These are phyloP conservation scores for Aspergillus caelatus DNA, from an alignment of 2,329 filamentous ascomycete species.

Conservation along the genomic window DNA sequence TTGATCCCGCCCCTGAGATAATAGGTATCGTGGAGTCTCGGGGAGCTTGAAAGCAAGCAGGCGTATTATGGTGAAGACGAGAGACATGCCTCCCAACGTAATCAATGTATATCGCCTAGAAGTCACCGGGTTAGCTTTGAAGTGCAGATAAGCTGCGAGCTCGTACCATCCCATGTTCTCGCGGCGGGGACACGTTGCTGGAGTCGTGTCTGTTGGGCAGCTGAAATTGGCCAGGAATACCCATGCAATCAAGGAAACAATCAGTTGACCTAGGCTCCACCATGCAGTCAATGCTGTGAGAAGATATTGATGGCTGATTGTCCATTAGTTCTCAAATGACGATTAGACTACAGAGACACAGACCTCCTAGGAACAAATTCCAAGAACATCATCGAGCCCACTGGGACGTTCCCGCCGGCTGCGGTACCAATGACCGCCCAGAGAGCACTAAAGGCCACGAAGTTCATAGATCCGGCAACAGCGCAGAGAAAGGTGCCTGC, in stretches of 20 bases:
- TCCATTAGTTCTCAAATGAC: neutral
- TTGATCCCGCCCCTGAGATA: neutral
- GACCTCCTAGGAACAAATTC: slow-evolving; percentile 19
- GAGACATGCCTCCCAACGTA: neutral
- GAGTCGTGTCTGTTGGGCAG: neutral
- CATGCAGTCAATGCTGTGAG: neutral
- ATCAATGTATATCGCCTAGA: neutral
- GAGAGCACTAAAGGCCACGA: slow-evolving; percentile 27
- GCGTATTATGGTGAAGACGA: neutral
- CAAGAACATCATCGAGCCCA: slow-evolving; percentile 34
- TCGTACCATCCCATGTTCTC: neutral
- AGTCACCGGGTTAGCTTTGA: neutral
- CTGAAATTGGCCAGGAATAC: neutral
- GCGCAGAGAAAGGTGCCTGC: neutral
- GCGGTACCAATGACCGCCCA: slow-evolving; percentile 34
- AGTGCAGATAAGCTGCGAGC: neutral
- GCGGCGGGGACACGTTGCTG: neutral
- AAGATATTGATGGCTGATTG: neutral
- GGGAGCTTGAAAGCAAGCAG: neutral
- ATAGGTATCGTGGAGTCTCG: neutral
- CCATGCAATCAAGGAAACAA: neutral
- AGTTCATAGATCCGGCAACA: neutral
- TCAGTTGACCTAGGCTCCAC: neutral
- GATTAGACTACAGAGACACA: neutral
- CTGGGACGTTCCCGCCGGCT: slow-evolving; percentile 30